Base-by-base conservation (phyloP, 1,284 basidiomycete species). In the Ganoderma boninense region DNA sequence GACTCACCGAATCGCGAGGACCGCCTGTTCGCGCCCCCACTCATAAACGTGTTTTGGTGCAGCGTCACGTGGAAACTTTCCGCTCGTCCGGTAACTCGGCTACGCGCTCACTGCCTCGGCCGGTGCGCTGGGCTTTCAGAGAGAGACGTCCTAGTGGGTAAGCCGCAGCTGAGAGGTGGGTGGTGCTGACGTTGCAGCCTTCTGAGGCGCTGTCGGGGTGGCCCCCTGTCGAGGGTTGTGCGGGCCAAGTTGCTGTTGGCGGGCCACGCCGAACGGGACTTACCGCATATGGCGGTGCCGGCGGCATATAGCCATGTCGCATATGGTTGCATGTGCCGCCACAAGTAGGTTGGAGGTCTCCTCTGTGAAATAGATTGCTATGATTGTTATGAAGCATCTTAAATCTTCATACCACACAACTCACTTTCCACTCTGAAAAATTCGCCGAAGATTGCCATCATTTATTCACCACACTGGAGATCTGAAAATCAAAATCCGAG, bases 1-100 rank as follows among this genome's bases (percentile, higher is more conserved):
- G 44, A 74, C 71, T 70, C 46, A 73, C 73, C 64, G 42, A 62
- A 59, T 60, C 63, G 64, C 57, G 69, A 67, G 57, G 49, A 38
- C 73, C 73, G 68, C 68, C 54, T 65, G 20, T 56, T 61, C 38
- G 69, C 63, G 66, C 59, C 66, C 42, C 57, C 65, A 66, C 62
- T 29, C 32, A 46, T 57, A 52, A 65, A 64, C 65, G 69, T 67
- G 65, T 65, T 64, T n/a, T n/a, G 16, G 57, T 64, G 35, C 35
- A 35, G 68, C 61, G 54, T 57, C 54, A 57, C 54, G 54, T 35
- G 54, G 18, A 20, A 57, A 57, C 23, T 26, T 26, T 52, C 49
- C 49, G 60, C 13, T 2, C 14, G n/a, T 60, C 38, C 38, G 59
- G 59, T 40, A 60, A 29, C 23, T 65, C 32, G 10, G 35, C 43